phyloP scores from a whole-genome alignment of 495 filamentous ascomycete species.

The Daldinia concentrica region DNA sequence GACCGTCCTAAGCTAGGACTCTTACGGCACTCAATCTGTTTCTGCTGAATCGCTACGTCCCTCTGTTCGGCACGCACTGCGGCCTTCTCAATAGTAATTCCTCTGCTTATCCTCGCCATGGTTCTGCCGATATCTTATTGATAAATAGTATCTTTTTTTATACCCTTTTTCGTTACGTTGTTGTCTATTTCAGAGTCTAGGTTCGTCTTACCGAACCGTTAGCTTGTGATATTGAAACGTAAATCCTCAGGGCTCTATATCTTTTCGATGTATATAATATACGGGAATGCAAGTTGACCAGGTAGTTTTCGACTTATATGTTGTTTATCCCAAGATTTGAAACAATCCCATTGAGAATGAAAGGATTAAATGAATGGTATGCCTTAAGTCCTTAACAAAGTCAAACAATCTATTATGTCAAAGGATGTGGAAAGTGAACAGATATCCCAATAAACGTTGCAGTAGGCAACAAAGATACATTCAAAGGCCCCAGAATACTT shows the following conservation, averaged over 20 bases:
- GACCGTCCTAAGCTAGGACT: not conserved
- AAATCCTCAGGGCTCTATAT: not conserved
- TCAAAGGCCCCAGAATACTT: not conserved
- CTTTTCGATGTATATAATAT: not conserved
- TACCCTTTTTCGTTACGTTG: too few relatives aligned
- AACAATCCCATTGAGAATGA: not conserved
- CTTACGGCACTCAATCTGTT: not conserved
- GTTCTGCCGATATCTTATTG: not conserved
- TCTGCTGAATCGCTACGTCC: not conserved
- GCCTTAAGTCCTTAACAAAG: not conserved
- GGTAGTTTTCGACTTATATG: not conserved
- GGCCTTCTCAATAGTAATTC: conserved; percentile 21
- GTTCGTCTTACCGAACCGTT: not conserved
- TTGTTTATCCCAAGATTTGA: not conserved
- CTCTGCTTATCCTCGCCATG: conserved; percentile 3
- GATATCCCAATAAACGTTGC: not conserved
- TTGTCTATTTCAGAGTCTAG: too few relatives aligned
- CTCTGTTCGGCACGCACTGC: conserved; percentile 16
- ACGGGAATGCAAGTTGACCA: not conserved
- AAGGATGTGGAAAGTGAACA: not conserved
- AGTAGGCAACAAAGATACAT: not conserved
- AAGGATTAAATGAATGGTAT: not conserved
- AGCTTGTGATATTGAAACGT: not conserved
- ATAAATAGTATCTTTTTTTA: too few relatives aligned
- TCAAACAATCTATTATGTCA: not conserved